phyloP scores from a whole-genome alignment of 1,284 basidiomycete genomes.

The Chondrostereum purpureum region DNA sequence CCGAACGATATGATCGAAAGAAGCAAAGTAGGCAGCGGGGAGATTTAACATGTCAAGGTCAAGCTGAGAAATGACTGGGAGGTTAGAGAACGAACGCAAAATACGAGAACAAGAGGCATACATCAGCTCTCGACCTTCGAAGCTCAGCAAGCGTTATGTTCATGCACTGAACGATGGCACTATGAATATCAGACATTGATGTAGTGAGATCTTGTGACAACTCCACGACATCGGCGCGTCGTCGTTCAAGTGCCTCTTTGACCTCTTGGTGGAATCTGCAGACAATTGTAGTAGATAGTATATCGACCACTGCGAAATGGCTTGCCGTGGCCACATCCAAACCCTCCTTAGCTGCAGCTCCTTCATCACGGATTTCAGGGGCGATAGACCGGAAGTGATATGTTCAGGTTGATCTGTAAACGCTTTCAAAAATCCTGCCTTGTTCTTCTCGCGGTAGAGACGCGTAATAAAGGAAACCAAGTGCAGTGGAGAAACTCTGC shows the following conservation, averaged over 20 bases:
- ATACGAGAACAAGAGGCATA: constrained; percentile 27
- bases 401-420: constrained; percentile 96
- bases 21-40: constrained; percentile 91
- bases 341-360: constrained; percentile 86
- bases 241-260: constrained; percentile 72
- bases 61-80: constrained; percentile 44
- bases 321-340: constrained; percentile 85
- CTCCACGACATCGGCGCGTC: constrained; percentile 89
- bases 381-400: constrained; percentile 88
- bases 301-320: constrained; percentile 6
- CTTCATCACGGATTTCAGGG: constrained; percentile 88
- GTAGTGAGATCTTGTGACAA: constrained; percentile 84
- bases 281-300: background rate
- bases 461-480: constrained; percentile 89
- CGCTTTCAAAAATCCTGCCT: constrained; percentile 89
- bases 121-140: constrained; percentile 81
- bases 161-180: constrained; percentile 93
- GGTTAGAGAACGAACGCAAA: background rate
- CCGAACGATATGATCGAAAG: constrained; percentile 88
- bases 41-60: constrained; percentile 92
- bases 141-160: constrained; percentile 86
- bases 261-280: constrained; percentile 84
- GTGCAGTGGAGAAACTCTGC: constrained; percentile 77
- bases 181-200: constrained; percentile 87
- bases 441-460: constrained; percentile 82